These are phyloP conservation scores for Oryza australiensis DNA, from an alignment of 176 grass and related monocot species.

Conservation along the genomic window DNA sequence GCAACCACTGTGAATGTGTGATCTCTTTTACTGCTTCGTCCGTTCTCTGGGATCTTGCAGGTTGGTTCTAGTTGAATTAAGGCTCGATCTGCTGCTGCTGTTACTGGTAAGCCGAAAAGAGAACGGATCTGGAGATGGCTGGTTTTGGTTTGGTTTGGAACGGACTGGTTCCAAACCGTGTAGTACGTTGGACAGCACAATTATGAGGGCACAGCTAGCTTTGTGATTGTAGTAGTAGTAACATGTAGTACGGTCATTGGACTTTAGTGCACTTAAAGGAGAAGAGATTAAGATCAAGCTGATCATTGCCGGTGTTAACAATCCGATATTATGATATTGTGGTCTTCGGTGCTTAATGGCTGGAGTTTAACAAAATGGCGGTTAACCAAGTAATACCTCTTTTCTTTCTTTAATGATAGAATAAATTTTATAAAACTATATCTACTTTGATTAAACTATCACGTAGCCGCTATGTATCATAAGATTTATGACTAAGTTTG, in stretches of 20 bases:
- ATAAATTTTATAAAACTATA: no score
- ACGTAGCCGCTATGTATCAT: no score
- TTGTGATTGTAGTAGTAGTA: neutral
- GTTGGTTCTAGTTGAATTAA: neutral
- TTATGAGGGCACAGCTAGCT: conserved; percentile 36
- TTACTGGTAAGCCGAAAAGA: neutral
- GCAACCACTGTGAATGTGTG: conserved; percentile 16
- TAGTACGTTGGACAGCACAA: conserved; percentile 6
- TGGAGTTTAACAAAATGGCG: neutral
- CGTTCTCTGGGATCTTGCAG: neutral
- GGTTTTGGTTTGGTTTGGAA: neutral
- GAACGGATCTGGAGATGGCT: conserved; percentile 16
- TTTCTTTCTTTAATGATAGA: no score
- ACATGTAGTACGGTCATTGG: conserved; percentile 9
- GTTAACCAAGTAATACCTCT: neutral
- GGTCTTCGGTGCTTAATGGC: neutral
- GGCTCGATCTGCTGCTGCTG: neutral
- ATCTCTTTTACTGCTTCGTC: conserved; percentile 22
- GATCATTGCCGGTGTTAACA: neutral
- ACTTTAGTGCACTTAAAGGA: conserved; percentile 5
- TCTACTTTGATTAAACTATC: no score
- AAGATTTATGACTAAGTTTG: no score
- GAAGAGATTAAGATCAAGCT: neutral
- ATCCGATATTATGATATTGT: neutral
- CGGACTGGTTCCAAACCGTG: neutral